Base-by-base conservation (phyloP, 345 rosid genomes). In the Mallotus nudiflorus region DNA sequence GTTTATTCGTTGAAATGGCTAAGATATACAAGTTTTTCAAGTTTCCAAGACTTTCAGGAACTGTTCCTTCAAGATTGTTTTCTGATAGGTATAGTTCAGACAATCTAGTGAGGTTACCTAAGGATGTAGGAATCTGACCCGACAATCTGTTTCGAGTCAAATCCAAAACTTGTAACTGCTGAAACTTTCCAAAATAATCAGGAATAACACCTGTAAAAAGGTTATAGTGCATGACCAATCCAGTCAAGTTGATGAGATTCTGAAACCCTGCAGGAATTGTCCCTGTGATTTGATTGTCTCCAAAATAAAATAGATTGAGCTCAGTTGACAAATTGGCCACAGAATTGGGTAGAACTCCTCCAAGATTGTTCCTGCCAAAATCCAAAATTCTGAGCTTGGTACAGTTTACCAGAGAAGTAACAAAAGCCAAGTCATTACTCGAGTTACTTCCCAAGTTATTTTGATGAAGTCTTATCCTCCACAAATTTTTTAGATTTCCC, bases 41-140 rank as follows among this genome's bases (percentile, higher is more conserved):
- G 25, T 69, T 66, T 25, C 62, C 73, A 1, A 79, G 18, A 50
- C 37, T 50, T 0, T 20, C 46, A 13, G 76, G 81, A 25, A 75
- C 60, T 54, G 27, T 49, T 1, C 78, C 85, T 13, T 50, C 70
- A 22, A 76, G 54, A 1, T 9, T 20, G 66, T 82, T 82, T 18
- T 22, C 0, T 0, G 1, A 3, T 13, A 77, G 31, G 59, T 0
- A 0, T 10, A 82, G 71, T 9, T 0, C 1, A 3, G 20, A 42
- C 55, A 78, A 20, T 28, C 40, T n/a, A n/a, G 73, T 70, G 10
- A 46, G 35, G 33, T 82, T 78, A 6, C 48, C 71, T 13, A 83
- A 19, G 10, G 72, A 81, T 2, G 56, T 25, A 40, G 82, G 80
- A 20, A 71, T 50, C 4, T 51, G 46, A 5, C 84, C 80, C 0